These are phyloP conservation scores for Casuarina equisetifolia DNA, from an alignment of 306 rosid species.

Conservation along the genomic window DNA sequence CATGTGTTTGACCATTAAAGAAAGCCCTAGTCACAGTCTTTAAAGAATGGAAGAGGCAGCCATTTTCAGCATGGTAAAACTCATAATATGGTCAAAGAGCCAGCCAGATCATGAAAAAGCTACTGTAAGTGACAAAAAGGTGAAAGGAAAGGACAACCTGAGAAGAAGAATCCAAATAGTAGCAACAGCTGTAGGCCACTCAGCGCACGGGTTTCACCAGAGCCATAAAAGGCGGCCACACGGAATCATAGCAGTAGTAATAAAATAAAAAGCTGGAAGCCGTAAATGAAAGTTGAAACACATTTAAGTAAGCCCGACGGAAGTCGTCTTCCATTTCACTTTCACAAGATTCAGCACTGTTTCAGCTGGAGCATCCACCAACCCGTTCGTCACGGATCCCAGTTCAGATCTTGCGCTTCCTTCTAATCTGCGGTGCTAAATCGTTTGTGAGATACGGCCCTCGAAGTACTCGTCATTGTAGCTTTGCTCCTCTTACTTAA, in stretches of 20 bases:
- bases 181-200: not conserved
- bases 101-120: no score
- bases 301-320: no score
- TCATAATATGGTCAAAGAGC: no score
- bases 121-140: not conserved
- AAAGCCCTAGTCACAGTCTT: no score
- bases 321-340: not conserved
- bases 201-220: conserved; percentile 6
- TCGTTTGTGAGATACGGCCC: conserved; percentile 18
- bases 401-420: not conserved
- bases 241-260: not conserved
- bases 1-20: no score
- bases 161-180: no score
- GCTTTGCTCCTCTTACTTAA: not conserved
- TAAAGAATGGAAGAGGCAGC: no score
- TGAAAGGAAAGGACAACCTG: no score
- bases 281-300: no score
- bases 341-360: not conserved
- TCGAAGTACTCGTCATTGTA: not conserved
- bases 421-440: conserved; percentile 7
- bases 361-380: not conserved
- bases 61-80: no score
- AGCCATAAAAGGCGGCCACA: not conserved
- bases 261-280: no score
- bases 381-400: not conserved